These are phyloP conservation scores for Capronia americana DNA, from an alignment of 2,329 filamentous ascomycete genomes.

Conservation along the genomic window DNA sequence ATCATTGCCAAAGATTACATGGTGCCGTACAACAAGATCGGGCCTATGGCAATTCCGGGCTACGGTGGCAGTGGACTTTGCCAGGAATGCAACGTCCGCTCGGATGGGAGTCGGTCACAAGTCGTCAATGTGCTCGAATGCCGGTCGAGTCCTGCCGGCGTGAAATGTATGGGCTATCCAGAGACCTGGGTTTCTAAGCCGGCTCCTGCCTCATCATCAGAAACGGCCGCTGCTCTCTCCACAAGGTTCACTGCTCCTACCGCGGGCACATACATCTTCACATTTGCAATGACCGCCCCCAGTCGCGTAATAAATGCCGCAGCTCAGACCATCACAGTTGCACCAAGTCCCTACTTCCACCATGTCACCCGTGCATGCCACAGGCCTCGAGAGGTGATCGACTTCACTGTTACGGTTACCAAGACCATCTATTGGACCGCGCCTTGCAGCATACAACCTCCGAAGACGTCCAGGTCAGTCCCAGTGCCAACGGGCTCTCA, in stretches of 20 bases:
- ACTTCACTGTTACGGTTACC: constrained; percentile 36
- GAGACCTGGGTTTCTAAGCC: constrained; percentile 35
- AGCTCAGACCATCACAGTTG: constrained; percentile 31
- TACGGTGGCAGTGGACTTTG: constrained; percentile 36
- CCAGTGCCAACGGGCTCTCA: constrained; percentile 27
- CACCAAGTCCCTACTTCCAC: constrained; percentile 31
- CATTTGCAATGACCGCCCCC: constrained; percentile 32
- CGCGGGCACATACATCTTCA: constrained; percentile 35
- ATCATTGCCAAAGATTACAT: constrained; percentile 35
- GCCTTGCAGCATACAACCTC: constrained; percentile 27
- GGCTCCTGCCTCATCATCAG: constrained; percentile 23
- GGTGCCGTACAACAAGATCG: constrained; percentile 35
- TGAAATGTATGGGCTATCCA: constrained; percentile 27
- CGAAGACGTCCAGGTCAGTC: constrained; percentile 22
- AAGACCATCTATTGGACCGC: constrained; percentile 33
- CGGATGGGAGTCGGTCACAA: constrained; percentile 34
- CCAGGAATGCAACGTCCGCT: constrained; percentile 27
- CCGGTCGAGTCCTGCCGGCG: constrained; percentile 23
- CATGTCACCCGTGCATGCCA: constrained; percentile 29
- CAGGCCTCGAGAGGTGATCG: constrained; percentile 28
- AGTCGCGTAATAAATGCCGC: constrained; percentile 13
- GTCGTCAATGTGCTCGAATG: constrained; percentile 35
- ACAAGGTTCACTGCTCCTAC: constrained; percentile 28
- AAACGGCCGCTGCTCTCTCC: constrained; percentile 19
- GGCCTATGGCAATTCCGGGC: constrained; percentile 36